These are phyloP conservation scores for Talaromyces funiculosus DNA, from an alignment of 2,329 filamentous ascomycete genomes.

Conservation along the genomic window DNA sequence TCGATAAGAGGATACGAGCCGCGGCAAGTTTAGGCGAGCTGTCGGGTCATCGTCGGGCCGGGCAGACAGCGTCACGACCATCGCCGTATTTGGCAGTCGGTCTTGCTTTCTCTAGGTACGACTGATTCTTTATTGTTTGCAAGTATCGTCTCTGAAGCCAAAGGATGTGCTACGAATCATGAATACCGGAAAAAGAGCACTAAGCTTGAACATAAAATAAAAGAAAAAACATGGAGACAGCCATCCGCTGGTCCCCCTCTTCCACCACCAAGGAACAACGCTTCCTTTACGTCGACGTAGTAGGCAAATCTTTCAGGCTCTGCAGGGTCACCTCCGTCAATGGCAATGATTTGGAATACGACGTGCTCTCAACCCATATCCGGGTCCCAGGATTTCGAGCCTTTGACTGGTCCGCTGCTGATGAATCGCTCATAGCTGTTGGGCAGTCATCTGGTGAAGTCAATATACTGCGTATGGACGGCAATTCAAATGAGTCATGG, in stretches of 20 bases:
- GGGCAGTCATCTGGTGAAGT: constrained; percentile 59
- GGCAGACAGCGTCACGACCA: constrained; percentile 17
- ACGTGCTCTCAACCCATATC: constrained; percentile 48
- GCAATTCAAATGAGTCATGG: constrained; percentile 41
- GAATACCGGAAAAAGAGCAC: not conserved
- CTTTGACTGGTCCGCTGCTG: constrained; percentile 59
- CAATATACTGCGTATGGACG: constrained; percentile 52
- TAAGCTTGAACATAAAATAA: not conserved
- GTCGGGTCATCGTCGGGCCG: constrained; percentile 26
- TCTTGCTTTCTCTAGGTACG: not conserved
- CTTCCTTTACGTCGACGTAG: constrained; percentile 58
- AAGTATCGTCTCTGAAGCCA: not conserved
- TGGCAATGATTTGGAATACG: constrained; percentile 44
- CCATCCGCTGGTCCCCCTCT: constrained; percentile 59
- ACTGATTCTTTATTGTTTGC: not conserved
- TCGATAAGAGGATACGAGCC: not conserved
- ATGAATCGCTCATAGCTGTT: constrained; percentile 55
- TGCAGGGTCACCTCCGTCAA: constrained; percentile 45
- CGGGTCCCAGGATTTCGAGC: constrained; percentile 58
- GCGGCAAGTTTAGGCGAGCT: constrained; percentile 14
- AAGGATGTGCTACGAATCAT: constrained; percentile 13
- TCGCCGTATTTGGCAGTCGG: constrained; percentile 13
- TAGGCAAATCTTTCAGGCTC: constrained; percentile 53
- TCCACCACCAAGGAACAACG: constrained; percentile 49
- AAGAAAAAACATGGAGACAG: constrained; percentile 48